These are phyloP conservation scores for Candida alai DNA, from an alignment of 805 yeast genomes.

Conservation along the genomic window DNA sequence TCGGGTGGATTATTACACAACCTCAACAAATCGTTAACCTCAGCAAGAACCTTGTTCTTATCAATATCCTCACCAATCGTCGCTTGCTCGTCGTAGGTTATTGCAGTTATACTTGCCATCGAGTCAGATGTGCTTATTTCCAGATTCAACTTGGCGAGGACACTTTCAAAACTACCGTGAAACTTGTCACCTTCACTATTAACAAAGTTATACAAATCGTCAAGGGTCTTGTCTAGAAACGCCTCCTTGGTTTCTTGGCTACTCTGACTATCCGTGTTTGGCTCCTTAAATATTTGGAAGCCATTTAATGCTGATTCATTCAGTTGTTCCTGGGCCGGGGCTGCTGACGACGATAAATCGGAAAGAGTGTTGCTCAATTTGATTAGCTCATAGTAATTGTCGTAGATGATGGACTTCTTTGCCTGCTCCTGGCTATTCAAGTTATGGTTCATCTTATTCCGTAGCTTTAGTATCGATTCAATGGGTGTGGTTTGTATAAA, in stretches of 20 bases:
- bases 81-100: conserved; percentile 9
- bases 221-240: conserved; percentile 18
- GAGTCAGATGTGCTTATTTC: conserved; percentile 13
- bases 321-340: no score
- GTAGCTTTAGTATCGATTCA: conserved; percentile 26
- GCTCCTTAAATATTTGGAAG: conserved; percentile 8
- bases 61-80: conserved; percentile 11
- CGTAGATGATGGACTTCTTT: conserved; percentile 68
- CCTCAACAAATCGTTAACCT: conserved; percentile 12
- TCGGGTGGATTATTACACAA: not conserved
- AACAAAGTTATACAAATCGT: conserved; percentile 22
- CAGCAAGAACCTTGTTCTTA: conserved; percentile 8
- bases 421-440: conserved; percentile 54
- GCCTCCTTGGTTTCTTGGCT: conserved; percentile 12
- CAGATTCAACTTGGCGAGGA: conserved; percentile 13
- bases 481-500: conserved; percentile 23
- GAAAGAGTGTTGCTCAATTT: conserved; percentile 56
- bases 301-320: conserved; percentile 5
- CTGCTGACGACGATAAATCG: conserved; percentile 19
- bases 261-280: conserved; percentile 3
- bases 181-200: conserved; percentile 16
- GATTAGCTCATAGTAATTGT: conserved; percentile 70
- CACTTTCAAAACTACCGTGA: conserved; percentile 19
- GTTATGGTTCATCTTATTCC: conserved; percentile 38
- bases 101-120: conserved; percentile 15